These are phyloP conservation scores for Elaeagnus macrophylla DNA, from an alignment of 306 rosid species.

Conservation along the genomic window DNA sequence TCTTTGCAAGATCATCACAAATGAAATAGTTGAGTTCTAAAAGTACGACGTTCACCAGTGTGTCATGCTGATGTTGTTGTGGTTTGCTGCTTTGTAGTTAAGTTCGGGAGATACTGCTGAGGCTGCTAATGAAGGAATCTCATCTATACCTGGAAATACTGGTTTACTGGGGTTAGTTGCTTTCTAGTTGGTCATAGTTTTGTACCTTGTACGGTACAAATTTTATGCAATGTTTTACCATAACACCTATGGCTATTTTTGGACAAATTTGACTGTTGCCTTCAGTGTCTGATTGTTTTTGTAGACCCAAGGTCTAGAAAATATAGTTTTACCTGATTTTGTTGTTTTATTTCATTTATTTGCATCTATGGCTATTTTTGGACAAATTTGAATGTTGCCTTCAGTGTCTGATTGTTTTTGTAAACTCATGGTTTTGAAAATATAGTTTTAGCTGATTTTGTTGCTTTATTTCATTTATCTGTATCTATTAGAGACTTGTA, in stretches of 20 bases:
- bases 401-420: neutral
- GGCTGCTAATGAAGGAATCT: slow-evolving; percentile 34
- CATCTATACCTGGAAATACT: slow-evolving; percentile 71
- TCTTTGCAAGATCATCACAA: no score
- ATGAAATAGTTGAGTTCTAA: no score
- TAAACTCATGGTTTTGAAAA: neutral
- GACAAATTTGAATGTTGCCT: neutral
- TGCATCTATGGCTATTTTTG: neutral
- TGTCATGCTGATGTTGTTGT: neutral
- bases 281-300: neutral
- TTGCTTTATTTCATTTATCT: neutral
- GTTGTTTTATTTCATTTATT: neutral
- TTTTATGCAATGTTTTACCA: neutral
- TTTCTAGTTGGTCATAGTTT: neutral
- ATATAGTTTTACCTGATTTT: neutral
- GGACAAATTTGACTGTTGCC: neutral
- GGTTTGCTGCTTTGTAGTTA: slow-evolving; percentile 35
- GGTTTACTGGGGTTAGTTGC: slow-evolving; percentile 83
- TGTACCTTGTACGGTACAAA: no score
- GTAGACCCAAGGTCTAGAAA: neutral
- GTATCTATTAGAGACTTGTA: neutral
- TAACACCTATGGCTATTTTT: neutral
- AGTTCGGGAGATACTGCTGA: slow-evolving; percentile 50
- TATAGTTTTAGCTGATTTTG: neutral
- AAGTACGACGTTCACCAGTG: no score